Conservation (phyloP, 441 rosid species). For the Populus tomentosa region DNA sequence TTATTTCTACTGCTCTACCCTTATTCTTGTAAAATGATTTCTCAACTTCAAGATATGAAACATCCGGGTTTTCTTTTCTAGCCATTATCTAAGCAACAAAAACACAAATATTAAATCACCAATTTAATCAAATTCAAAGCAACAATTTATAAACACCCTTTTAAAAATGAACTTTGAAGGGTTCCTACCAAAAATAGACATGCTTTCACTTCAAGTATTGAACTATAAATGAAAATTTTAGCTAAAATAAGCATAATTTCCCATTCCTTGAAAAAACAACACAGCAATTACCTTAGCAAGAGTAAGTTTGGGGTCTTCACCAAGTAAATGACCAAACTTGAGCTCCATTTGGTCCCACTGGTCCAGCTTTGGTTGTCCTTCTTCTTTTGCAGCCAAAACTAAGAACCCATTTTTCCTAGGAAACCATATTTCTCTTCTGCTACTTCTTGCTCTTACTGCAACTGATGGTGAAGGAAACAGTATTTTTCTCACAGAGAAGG, state of each 20-base stretch:
- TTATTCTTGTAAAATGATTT: too few relatives aligned
- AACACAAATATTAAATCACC: too few relatives aligned
- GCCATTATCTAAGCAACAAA: too few relatives aligned
- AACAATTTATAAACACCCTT: not conserved
- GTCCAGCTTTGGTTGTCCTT: conserved; percentile 45
- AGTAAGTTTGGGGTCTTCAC: conserved; percentile 84
- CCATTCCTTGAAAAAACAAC: not conserved
- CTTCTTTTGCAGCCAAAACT: conserved; percentile 51
- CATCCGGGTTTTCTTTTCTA: too few relatives aligned
- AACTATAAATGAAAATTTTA: not conserved
- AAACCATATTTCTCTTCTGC: conserved; percentile 19
- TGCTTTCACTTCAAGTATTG: not conserved
- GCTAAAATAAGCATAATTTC: not conserved
- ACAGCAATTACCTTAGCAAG: conserved; percentile 60
- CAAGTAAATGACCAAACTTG: conserved; percentile 74
- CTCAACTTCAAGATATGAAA: too few relatives aligned
- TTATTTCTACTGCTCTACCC: too few relatives aligned
- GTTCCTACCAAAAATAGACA: not conserved
- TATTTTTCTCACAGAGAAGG: conserved; percentile 14
- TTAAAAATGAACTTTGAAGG: not conserved
- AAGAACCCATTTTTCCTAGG: conserved; percentile 27
- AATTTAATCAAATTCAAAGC: too few relatives aligned
- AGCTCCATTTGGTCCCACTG: conserved; percentile 92
- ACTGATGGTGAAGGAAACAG: conserved; percentile 22
- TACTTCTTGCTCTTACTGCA: conserved; percentile 16